Evolutionary conservation across 2,329 filamentous ascomycete genomes (phyloP).

Genomic region (Neofusicoccum ribis): DNA sequence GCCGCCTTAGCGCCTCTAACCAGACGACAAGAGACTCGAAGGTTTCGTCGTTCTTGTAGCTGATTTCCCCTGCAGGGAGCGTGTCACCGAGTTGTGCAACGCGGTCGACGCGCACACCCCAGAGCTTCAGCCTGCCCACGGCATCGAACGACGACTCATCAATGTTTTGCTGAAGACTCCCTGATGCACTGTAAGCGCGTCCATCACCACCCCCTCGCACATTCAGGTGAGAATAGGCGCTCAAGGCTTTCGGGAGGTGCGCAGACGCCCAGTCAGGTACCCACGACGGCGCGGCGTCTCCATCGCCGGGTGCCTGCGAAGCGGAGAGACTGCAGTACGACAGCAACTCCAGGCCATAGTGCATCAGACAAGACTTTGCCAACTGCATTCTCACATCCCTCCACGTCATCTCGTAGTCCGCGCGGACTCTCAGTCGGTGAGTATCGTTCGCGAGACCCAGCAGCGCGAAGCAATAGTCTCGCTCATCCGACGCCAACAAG

Average conservation of each 20-base stretch:
- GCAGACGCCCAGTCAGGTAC: constrained; percentile 6
- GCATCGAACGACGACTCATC: not conserved
- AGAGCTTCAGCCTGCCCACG: not conserved
- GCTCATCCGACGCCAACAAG: constrained; percentile 5
- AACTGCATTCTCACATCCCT: not conserved
- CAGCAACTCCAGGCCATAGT: constrained; percentile 3
- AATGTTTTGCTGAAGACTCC: not conserved
- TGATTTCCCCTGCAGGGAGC: not conserved
- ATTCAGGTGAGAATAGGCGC: not conserved
- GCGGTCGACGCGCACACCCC: not conserved
- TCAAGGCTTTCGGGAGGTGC: not conserved
- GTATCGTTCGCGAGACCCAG: constrained; percentile 2
- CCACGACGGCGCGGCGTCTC: not conserved
- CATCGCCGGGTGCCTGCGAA: not conserved
- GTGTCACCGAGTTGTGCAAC: not conserved
- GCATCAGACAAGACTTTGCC: not conserved
- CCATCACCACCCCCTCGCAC: not conserved
- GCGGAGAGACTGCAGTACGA: not conserved
- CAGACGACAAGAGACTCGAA: not conserved
- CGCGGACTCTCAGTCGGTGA: not conserved
- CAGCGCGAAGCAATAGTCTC: constrained; percentile 9
- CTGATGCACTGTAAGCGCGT: not conserved
- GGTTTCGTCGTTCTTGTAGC: not conserved
- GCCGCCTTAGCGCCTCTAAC: not conserved
- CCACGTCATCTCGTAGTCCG: not conserved